phyloP scores from a whole-genome alignment of 306 rosid genomes.

The Trifolium fragiferum region DNA sequence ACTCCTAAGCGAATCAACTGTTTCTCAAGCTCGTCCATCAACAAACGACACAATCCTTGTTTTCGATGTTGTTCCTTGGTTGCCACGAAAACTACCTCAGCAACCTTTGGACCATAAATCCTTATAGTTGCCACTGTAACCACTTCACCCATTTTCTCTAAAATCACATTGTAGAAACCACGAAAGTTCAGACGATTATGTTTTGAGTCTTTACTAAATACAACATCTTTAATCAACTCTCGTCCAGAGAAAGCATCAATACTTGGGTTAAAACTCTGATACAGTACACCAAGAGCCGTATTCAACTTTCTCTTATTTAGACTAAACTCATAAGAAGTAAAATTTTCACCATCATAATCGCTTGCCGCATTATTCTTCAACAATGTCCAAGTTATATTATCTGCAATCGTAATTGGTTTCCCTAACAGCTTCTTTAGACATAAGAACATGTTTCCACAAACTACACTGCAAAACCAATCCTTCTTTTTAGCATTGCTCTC shows the following conservation, averaged over 20 bases:
- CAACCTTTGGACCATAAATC: conserved; percentile 52
- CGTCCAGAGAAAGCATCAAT: conserved; percentile 19
- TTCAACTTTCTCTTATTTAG: conserved; percentile 46
- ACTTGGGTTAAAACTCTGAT: conserved; percentile 61
- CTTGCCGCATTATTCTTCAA: conserved; percentile 30
- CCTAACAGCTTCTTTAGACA: conserved; percentile 54
- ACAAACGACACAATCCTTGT: conserved; percentile 61
- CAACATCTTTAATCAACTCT: conserved; percentile 50
- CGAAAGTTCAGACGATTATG: conserved; percentile 47
- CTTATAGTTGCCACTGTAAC: conserved; percentile 56
- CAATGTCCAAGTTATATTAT: conserved; percentile 62
- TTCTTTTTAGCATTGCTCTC: neutral
- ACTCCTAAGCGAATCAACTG: conserved; percentile 57
- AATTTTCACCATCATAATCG: neutral
- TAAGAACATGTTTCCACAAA: conserved; percentile 50
- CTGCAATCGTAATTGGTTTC: conserved; percentile 45
- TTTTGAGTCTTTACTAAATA: conserved; percentile 56
- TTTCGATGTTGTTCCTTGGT: conserved; percentile 53
- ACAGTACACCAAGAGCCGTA: conserved; percentile 56
- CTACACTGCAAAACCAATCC: conserved; percentile 56
- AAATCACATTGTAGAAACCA: conserved; percentile 62
- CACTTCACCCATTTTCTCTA: conserved; percentile 56
- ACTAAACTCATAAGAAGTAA: neutral
- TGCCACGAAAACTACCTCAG: conserved; percentile 73
- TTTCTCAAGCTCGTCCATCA: conserved; percentile 67